Evolutionary conservation across 2,329 filamentous ascomycete genomes (phyloP), one percentile per base, ranked within the genome.

Genomic region (Penicillium decumbens): DNA sequence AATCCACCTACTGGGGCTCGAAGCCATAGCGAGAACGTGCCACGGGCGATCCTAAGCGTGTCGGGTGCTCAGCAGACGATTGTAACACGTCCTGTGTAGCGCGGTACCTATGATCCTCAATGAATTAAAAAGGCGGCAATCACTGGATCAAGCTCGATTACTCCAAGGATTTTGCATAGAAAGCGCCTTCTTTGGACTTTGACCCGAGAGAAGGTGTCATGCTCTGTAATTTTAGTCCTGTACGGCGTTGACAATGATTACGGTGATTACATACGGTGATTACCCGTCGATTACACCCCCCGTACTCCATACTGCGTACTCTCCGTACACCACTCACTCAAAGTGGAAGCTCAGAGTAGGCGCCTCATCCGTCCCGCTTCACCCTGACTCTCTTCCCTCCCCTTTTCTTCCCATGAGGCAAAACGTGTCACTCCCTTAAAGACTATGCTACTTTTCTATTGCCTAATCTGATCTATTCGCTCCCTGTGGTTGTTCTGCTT

Each of bases 281-380:
- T 35, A 35, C 32, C 18, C 15, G 5, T 8, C 3, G 33, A 37
- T 37, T 37, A 35, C 32, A 18, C n/a, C 32, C 27, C 27, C 27
- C 20, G 20, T 23, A 23, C 20, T 23, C 6, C n/a, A 18, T n/a
- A 33, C 15, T 18, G 15, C 15, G 15, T 18, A 18, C 15, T 18
- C 15, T 18, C 32, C 18, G 27, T 29, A 29, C 27, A 29, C 27
- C 7, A 29, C 10, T 29, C 12, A 29, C 27, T 12, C 27, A 29
- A 29, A 10, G 28, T 29, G 28, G 20, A 24, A 41, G 38, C 41
- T 45, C 37, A 41, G 47, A 43, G 48, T 43, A 55, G 48, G 47
- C 51, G 57, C 57, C 56, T 60, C 54, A 57, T 56, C 55, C 57
- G 53, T 56, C 49, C 50, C 53, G 48, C 55, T 6, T 29, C 43